Percentiles rank a stretch among this genome's conserved stretches.
phyloP scores from a whole-genome alignment of 768 basidiomycete genomes.

The Inosperma sp. region DNA sequence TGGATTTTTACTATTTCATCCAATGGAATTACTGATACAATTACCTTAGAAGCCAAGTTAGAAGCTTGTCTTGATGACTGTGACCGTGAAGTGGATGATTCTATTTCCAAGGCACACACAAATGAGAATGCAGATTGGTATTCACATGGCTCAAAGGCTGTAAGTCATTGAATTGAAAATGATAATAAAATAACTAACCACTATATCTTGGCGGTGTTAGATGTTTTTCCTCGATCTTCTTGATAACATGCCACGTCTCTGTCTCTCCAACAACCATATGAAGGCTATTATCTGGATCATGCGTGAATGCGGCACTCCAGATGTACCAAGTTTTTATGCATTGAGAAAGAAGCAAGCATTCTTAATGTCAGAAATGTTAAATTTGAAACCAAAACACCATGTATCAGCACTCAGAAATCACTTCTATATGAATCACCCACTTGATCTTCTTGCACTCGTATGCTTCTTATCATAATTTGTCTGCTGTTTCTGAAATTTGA shows the following conservation, averaged over 20 bases:
- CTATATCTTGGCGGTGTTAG: too few relatives aligned
- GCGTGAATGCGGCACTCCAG: conserved; percentile 15
- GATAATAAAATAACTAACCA: too few relatives aligned
- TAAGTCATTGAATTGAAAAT: too few relatives aligned
- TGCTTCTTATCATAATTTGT: background rate
- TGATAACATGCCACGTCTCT: conserved; percentile 26
- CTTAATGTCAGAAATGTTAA: conserved; percentile 4
- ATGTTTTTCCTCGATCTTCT: conserved; percentile 23
- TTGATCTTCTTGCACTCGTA: conserved; percentile 17
- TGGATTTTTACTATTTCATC: too few relatives aligned
- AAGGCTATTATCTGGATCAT: conserved; percentile 25
- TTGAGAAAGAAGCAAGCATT: conserved; percentile 19
- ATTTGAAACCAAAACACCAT: conserved; percentile 11
- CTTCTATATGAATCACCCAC: conserved; percentile 25
- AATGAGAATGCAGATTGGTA: too few relatives aligned
- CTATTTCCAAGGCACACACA: too few relatives aligned
- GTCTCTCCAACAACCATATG: conserved; percentile 21
- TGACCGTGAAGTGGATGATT: too few relatives aligned
- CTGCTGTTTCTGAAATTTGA: background rate
- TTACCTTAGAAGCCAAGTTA: too few relatives aligned
- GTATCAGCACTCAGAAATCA: conserved; percentile 20
- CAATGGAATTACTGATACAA: too few relatives aligned
- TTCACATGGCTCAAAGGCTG: too few relatives aligned
- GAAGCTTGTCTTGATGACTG: too few relatives aligned
- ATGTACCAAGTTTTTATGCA: conserved; percentile 23